phyloP scores from a whole-genome alignment of 192 early-diverging fungal genomes.

The Umbelopsis ramanniana region DNA sequence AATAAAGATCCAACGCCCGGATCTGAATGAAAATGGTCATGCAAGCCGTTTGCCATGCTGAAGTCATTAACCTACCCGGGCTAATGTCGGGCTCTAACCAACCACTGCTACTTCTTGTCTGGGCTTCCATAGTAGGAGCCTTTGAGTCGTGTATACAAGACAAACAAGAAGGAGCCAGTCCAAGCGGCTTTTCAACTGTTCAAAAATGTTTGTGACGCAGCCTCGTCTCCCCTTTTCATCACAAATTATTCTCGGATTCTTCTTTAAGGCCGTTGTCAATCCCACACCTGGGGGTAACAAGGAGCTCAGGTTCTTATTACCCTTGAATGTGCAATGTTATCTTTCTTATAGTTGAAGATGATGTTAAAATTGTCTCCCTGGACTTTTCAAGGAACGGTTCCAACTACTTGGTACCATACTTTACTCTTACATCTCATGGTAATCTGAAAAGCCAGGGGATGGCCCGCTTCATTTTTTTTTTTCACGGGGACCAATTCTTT shows the following conservation, averaged over 20 bases:
- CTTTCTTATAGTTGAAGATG: background rate
- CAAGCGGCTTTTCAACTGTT: slow-evolving; percentile 22
- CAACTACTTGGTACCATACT: no score
- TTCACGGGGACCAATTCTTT: background rate
- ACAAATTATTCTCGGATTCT: background rate
- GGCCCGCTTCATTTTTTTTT: background rate
- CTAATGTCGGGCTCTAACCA: slow-evolving; percentile 8
- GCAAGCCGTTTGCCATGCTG: background rate
- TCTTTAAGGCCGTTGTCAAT: slow-evolving; percentile 15
- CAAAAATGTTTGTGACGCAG: slow-evolving; percentile 17
- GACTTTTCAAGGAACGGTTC: background rate
- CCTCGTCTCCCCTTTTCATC: slow-evolving; percentile 1
- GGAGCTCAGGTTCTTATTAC: background rate
- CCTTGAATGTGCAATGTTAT: background rate
- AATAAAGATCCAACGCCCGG: slow-evolving; percentile 12
- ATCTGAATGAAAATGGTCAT: background rate
- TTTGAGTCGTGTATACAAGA: slow-evolving; percentile 15
- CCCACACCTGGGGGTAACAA: background rate
- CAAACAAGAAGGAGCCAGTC: slow-evolving; percentile 20
- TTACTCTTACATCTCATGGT: background rate
- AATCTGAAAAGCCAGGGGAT: background rate
- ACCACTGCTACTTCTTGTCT: background rate
- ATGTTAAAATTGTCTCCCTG: background rate
- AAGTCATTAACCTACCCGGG: slow-evolving; percentile 1
- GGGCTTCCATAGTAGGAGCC: slow-evolving; percentile 19